These are phyloP conservation scores for Domatiomyces globalis DNA, from an alignment of 2,329 filamentous ascomycete genomes.

Conservation along the genomic window DNA sequence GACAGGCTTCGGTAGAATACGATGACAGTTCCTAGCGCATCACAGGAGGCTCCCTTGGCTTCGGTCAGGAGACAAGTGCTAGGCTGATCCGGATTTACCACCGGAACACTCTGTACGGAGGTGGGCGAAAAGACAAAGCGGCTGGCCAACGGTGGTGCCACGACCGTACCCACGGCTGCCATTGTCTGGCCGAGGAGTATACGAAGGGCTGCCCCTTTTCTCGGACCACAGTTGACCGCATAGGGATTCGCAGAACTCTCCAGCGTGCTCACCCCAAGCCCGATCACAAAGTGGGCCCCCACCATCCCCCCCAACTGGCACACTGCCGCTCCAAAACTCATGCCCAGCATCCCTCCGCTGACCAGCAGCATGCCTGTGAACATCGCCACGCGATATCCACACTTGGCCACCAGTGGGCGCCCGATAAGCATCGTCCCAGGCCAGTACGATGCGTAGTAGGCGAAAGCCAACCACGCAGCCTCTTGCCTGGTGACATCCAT, in stretches of 20 bases:
- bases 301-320: constrained; percentile 13
- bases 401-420: constrained; percentile 12
- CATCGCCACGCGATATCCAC: constrained; percentile 50
- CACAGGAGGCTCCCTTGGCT: constrained; percentile 33
- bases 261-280: constrained; percentile 56
- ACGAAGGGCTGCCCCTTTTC: constrained; percentile 58
- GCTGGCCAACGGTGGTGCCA: constrained; percentile 59
- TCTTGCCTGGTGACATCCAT: constrained; percentile 12
- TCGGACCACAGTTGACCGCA: constrained; percentile 60
- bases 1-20: constrained; percentile 68
- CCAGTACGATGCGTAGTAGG: constrained; percentile 16
- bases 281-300: constrained; percentile 52
- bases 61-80: constrained; percentile 11
- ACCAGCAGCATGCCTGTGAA: constrained; percentile 58
- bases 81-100: constrained; percentile 7
- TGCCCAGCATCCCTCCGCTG: constrained; percentile 57
- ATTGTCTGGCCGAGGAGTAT: constrained; percentile 66
- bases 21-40: constrained; percentile 51
- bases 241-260: constrained; percentile 69
- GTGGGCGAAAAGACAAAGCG: constrained; percentile 43
- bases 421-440: constrained; percentile 14
- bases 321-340: constrained; percentile 12
- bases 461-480: constrained; percentile 15
- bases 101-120: constrained; percentile 5
- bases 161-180: constrained; percentile 59